These are phyloP conservation scores for Pseudogymnoascus sp. DNA, from an alignment of 2,329 filamentous ascomycete species.

Conservation along the genomic window DNA sequence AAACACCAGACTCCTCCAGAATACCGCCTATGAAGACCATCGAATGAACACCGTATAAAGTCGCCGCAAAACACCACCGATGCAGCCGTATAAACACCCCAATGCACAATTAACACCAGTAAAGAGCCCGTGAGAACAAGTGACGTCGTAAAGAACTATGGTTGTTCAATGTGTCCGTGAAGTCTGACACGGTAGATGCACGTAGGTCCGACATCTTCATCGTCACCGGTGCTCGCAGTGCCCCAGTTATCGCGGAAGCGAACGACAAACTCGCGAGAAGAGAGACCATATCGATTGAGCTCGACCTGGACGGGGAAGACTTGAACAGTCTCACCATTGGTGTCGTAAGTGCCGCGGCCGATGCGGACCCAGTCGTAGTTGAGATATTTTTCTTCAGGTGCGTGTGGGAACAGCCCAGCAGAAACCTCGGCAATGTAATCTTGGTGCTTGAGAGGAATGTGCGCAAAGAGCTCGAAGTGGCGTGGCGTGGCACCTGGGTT, in stretches of 20 bases:
- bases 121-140: background rate
- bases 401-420: slow-evolving; percentile 31
- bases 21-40: background rate
- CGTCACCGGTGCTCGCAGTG: slow-evolving; percentile 31
- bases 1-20: background rate
- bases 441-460: slow-evolving; percentile 42
- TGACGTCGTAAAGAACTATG: background rate
- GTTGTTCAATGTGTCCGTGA: slow-evolving; percentile 37
- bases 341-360: slow-evolving; percentile 44
- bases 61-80: background rate
- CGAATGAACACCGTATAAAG: slow-evolving; percentile 1
- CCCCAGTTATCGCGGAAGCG: slow-evolving; percentile 53
- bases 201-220: slow-evolving; percentile 40
- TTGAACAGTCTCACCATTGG: slow-evolving; percentile 36
- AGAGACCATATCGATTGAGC: slow-evolving; percentile 38
- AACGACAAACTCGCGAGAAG: slow-evolving; percentile 45
- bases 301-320: slow-evolving; percentile 46
- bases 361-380: slow-evolving; percentile 46
- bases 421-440: slow-evolving; percentile 34
- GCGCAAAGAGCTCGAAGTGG: slow-evolving; percentile 62
- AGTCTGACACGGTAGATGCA: slow-evolving; percentile 58
- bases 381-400: slow-evolving; percentile 23
- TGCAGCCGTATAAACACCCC: background rate
- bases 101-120: background rate
- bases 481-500: slow-evolving; percentile 55